A percentile compares a stretch with the other conserved stretches of the same genome.
phyloP scores from a whole-genome alignment of 495 filamentous ascomycete species.

The Penicillium cosmopolitanum region DNA sequence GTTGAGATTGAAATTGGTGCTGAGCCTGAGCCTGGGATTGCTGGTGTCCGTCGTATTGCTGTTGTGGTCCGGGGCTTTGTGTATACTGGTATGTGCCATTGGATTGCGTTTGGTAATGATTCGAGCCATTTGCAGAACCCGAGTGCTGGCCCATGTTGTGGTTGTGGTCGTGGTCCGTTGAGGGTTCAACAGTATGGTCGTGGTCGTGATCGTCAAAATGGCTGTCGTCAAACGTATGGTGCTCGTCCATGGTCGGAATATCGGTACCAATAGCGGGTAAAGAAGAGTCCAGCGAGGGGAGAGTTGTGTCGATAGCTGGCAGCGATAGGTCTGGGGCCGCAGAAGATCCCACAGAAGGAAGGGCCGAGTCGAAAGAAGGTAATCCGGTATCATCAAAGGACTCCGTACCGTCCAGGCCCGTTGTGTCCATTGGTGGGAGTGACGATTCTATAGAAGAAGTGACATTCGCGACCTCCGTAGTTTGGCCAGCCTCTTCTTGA shows the following conservation, averaged over 20 bases:
- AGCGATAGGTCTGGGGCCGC: conserved; percentile 35
- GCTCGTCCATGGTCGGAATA: conserved; percentile 35
- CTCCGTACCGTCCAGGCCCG: conserved; percentile 22
- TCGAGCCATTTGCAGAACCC: conserved; percentile 26
- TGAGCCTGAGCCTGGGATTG: conserved; percentile 26
- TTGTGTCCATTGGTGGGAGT: conserved; percentile 28
- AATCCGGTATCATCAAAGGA: conserved; percentile 32
- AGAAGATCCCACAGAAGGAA: conserved; percentile 35
- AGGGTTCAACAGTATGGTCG: conserved; percentile 8
- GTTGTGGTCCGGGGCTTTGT: conserved; percentile 24
- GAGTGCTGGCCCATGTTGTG: conserved; percentile 37
- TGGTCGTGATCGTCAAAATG: conserved; percentile 27
- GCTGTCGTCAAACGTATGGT: conserved; percentile 26
- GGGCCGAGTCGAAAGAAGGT: conserved; percentile 39
- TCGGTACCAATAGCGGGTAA: conserved; percentile 43
- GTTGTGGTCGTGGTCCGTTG: conserved; percentile 37
- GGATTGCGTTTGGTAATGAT: conserved; percentile 29
- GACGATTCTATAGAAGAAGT: conserved; percentile 23
- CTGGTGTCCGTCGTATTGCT: conserved; percentile 29
- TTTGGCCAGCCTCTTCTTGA: conserved; percentile 10
- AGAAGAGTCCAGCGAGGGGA: conserved; percentile 39
- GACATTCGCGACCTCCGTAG: conserved; percentile 10
- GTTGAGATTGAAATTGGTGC: conserved; percentile 36
- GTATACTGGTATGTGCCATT: conserved; percentile 40
- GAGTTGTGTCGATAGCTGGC: conserved; percentile 42